Percentiles rank a stretch among this genome's conserved stretches.
Conservation (phyloP, 345 rosid species). For the Pugionium cornutum region DNA sequence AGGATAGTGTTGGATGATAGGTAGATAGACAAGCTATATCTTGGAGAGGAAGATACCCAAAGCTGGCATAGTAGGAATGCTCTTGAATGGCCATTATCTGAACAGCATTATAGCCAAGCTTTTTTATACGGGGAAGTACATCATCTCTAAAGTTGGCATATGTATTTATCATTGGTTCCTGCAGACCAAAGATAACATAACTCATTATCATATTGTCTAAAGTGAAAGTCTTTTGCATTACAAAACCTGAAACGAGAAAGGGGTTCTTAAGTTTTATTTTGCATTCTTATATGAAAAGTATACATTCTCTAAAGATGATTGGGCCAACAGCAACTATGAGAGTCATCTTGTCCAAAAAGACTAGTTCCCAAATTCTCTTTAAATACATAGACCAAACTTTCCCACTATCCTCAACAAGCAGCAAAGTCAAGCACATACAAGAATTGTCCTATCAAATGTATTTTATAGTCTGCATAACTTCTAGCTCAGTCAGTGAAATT, state of each 20-base stretch:
- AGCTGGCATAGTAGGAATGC: slow-evolving; percentile 96
- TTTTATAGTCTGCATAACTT: slow-evolving; percentile 25
- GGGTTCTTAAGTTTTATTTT: background rate
- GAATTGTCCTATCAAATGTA: slow-evolving; percentile 17
- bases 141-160: slow-evolving; percentile 91
- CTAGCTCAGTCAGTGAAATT: slow-evolving; percentile 19
- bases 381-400: slow-evolving; percentile 14
- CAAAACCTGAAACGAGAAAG: background rate
- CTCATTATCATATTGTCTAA: slow-evolving; percentile 17
- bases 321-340: slow-evolving; percentile 16
- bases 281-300: background rate
- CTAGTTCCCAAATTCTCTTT: slow-evolving; percentile 10
- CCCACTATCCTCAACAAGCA: slow-evolving; percentile 15
- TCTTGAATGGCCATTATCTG: slow-evolving; percentile 99
- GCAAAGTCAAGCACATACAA: background rate
- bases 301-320: slow-evolving; percentile 1
- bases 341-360: slow-evolving; percentile 6
- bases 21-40: slow-evolving; percentile 18
- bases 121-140: slow-evolving; percentile 93
- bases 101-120: slow-evolving; percentile 91
- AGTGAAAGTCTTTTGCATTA: slow-evolving; percentile 5
- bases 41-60: slow-evolving; percentile 61
- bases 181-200: slow-evolving; percentile 37
- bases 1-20: slow-evolving; percentile 3
- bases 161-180: slow-evolving; percentile 87